Evolutionary conservation across 164 flowering plant genomes (phyloP).

Genomic region (Magnolia kwangsiensis): DNA sequence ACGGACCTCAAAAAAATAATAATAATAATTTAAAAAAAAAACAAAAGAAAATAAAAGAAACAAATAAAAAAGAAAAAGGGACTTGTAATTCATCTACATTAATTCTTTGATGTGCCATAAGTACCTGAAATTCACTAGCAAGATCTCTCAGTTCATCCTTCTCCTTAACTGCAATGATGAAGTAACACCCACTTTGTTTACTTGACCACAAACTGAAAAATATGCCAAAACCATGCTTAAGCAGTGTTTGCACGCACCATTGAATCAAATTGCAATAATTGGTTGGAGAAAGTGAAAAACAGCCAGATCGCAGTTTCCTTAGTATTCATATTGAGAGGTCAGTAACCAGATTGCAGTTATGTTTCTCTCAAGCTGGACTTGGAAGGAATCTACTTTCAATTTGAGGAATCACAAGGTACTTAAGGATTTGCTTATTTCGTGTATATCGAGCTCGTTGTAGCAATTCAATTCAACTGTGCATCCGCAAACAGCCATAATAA

Average conservation of each 20-base stretch:
- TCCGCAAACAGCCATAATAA: not conserved
- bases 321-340: not conserved
- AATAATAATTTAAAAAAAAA: no score
- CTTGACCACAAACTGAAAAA: not conserved
- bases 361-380: not conserved
- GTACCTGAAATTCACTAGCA: constrained; percentile 40
- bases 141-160: constrained; percentile 17
- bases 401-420: not conserved
- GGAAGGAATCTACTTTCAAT: not conserved
- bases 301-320: not conserved
- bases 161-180: constrained; percentile 35
- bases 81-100: not conserved
- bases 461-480: not conserved
- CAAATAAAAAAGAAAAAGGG: no score
- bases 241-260: not conserved
- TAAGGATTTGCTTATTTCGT: no score
- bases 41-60: no score
- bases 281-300: not conserved
- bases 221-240: not conserved
- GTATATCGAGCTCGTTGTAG: not conserved
- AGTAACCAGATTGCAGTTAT: not conserved
- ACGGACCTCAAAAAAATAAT: no score
- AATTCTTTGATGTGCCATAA: not conserved
- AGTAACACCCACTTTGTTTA: constrained; percentile 7
- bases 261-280: not conserved